phyloP scores from a whole-genome alignment of 2,329 filamentous ascomycete genomes.

The Calonectria leucothoes region DNA sequence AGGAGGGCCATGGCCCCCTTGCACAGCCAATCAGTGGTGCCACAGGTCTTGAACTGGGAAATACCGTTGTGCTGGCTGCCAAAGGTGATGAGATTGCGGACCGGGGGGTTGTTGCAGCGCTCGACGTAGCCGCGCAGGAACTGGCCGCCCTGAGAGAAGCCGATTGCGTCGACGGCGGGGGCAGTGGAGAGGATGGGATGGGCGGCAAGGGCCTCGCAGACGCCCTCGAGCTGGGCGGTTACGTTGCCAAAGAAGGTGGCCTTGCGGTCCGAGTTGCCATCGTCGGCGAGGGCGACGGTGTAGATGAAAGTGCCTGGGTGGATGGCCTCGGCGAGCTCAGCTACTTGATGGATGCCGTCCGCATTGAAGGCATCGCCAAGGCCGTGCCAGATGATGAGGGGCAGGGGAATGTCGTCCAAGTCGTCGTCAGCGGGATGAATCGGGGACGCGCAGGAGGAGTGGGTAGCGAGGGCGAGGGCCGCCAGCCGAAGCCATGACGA shows the following conservation, averaged over 20 bases:
- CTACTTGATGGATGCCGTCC: constrained; percentile 79
- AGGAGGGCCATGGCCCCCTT: constrained; percentile 82
- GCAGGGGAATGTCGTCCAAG: constrained; percentile 76
- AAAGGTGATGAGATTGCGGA: constrained; percentile 86
- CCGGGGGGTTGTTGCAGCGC: constrained; percentile 81
- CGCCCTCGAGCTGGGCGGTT: constrained; percentile 78
- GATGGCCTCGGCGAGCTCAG: constrained; percentile 74
- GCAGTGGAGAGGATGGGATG: constrained; percentile 86
- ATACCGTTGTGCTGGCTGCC: constrained; percentile 96
- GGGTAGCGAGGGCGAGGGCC: constrained; percentile 45
- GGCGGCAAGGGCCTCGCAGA: constrained; percentile 80
- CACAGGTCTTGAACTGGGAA: constrained; percentile 81
- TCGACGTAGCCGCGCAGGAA: constrained; percentile 94
- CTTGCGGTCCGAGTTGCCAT: constrained; percentile 76
- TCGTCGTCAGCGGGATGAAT: constrained; percentile 46
- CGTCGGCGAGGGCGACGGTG: constrained; percentile 77
- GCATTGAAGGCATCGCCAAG: constrained; percentile 79
- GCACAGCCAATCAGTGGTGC: constrained; percentile 80
- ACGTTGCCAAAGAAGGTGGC: constrained; percentile 94
- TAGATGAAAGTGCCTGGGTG: constrained; percentile 90
- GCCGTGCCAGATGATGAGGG: constrained; percentile 95
- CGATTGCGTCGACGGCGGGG: constrained; percentile 88
- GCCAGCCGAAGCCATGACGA: constrained; percentile 40
- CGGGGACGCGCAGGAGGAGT: constrained; percentile 34
- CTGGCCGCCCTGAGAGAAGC: constrained; percentile 95